phyloP scores from a whole-genome alignment of 2,329 filamentous ascomycete species.

The Fusarium denticulatum region DNA sequence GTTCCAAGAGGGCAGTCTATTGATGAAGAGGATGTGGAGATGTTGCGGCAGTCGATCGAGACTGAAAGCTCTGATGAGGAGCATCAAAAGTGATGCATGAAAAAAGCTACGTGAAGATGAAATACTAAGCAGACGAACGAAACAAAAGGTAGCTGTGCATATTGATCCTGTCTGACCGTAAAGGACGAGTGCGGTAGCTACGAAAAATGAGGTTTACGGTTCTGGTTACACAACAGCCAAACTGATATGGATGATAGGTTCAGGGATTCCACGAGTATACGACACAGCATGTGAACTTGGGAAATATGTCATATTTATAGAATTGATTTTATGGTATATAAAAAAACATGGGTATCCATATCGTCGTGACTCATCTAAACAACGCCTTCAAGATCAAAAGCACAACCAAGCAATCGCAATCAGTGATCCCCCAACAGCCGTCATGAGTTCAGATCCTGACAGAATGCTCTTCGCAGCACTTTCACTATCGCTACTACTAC shows the following conservation, averaged over 20 bases:
- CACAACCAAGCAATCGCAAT: slow-evolving; percentile 10
- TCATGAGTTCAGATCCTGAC: background rate
- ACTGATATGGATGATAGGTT: background rate
- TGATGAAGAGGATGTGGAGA: slow-evolving; percentile 29
- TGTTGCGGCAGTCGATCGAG: background rate
- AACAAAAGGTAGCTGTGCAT: background rate
- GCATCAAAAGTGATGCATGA: background rate
- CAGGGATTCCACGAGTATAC: background rate
- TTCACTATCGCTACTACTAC: background rate
- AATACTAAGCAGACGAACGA: background rate
- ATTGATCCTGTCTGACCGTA: fast-evolving
- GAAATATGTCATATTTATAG: background rate
- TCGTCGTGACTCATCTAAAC: slow-evolving; percentile 13
- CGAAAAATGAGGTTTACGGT: no score
- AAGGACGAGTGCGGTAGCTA: background rate
- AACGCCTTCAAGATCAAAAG: slow-evolving; percentile 4
- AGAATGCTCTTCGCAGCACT: background rate
- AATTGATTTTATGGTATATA: background rate
- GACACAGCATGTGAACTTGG: background rate
- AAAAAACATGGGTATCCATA: slow-evolving; percentile 17
- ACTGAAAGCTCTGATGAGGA: background rate
- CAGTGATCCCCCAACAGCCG: slow-evolving; percentile 9
- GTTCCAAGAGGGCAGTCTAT: background rate
- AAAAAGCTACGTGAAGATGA: fast-evolving
- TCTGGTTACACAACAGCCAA: no score